phyloP scores from a whole-genome alignment of 805 yeast species.

The Osmozyma mogii region DNA sequence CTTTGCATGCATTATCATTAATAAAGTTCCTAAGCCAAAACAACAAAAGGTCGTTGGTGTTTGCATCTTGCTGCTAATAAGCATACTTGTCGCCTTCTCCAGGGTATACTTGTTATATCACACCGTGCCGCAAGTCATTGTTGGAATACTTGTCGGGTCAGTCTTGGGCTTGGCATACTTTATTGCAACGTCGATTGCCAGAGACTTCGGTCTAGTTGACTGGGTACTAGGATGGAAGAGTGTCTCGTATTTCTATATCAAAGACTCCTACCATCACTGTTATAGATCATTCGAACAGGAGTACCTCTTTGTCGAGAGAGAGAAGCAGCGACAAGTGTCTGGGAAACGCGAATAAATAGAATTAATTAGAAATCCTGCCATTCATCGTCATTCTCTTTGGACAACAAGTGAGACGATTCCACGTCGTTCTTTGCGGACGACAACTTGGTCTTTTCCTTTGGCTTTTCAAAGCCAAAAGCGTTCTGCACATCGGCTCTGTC shows the following conservation, averaged over 20 bases:
- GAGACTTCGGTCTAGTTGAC: slow-evolving; percentile 63
- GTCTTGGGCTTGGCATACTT: slow-evolving; percentile 54
- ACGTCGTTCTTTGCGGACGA: slow-evolving; percentile 36
- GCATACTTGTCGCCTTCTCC: slow-evolving; percentile 58
- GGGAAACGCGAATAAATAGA: not conserved
- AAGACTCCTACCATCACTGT: slow-evolving; percentile 50
- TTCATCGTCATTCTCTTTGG: slow-evolving; percentile 40
- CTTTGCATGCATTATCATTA: slow-evolving; percentile 36
- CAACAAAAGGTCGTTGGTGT: slow-evolving; percentile 21
- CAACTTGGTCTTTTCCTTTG: slow-evolving; percentile 50
- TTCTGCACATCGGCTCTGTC: slow-evolving; percentile 42
- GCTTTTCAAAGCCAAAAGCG: slow-evolving; percentile 61
- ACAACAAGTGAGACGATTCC: slow-evolving; percentile 13
- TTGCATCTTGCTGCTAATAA: no score
- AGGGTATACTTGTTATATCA: slow-evolving; percentile 78
- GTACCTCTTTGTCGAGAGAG: no score
- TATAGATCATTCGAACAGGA: slow-evolving; percentile 43
- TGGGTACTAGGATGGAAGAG: slow-evolving; percentile 57
- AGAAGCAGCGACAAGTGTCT: no score
- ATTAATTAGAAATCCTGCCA: slow-evolving; percentile 56
- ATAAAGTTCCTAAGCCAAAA: slow-evolving; percentile 26
- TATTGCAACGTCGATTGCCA: slow-evolving; percentile 39
- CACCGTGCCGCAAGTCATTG: slow-evolving; percentile 59
- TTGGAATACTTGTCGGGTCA: slow-evolving; percentile 62
- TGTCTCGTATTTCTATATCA: slow-evolving; percentile 42